Evolutionary conservation across 2,329 filamentous ascomycete genomes (phyloP).

Genomic region (Diatrype stigma): DNA sequence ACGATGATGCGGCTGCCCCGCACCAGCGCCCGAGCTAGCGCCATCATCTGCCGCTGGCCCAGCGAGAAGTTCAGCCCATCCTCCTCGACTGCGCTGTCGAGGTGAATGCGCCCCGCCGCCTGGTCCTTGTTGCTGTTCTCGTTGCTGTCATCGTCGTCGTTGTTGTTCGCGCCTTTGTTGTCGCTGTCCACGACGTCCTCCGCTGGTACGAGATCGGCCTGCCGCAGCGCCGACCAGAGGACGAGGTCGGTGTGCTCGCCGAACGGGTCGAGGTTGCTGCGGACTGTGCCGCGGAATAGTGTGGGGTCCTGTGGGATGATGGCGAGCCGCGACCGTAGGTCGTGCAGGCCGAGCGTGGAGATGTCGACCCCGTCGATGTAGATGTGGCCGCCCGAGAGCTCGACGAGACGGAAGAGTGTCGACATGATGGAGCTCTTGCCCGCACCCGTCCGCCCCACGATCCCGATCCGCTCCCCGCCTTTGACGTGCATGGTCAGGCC

Average conservation of each 20-base stretch:
- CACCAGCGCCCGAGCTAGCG: conserved; percentile 84
- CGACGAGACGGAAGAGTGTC: conserved; percentile 72
- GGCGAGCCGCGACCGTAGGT: conserved; percentile 69
- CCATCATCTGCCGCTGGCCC: conserved; percentile 93
- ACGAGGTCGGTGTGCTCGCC: conserved; percentile 71
- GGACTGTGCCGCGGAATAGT: conserved; percentile 75
- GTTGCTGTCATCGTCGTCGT: conserved; percentile 5
- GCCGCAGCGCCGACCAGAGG: conserved; percentile 72
- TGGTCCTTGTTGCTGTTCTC: conserved; percentile 28
- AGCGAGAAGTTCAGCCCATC: conserved; percentile 95
- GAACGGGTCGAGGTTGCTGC: conserved; percentile 78
- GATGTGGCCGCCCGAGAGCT: conserved; percentile 59
- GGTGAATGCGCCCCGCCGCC: conserved; percentile 69
- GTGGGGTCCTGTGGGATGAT: conserved; percentile 86
- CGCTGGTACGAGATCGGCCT: conserved; percentile 65
- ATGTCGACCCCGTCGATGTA: conserved; percentile 66
- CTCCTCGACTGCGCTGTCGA: conserved; percentile 84
- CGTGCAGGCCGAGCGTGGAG: conserved; percentile 67
- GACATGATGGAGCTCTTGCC: conserved; percentile 84
- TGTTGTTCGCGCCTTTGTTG: neutral
- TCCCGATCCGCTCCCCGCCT: conserved; percentile 74
- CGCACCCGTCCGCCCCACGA: conserved; percentile 77
- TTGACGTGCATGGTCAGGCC: conserved; percentile 67
- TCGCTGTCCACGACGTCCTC: conserved; percentile 43
- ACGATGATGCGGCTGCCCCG: conserved; percentile 87